These are phyloP conservation scores for Monosporozyma solicola DNA, from an alignment of 805 yeast genomes.

Conservation along the genomic window DNA sequence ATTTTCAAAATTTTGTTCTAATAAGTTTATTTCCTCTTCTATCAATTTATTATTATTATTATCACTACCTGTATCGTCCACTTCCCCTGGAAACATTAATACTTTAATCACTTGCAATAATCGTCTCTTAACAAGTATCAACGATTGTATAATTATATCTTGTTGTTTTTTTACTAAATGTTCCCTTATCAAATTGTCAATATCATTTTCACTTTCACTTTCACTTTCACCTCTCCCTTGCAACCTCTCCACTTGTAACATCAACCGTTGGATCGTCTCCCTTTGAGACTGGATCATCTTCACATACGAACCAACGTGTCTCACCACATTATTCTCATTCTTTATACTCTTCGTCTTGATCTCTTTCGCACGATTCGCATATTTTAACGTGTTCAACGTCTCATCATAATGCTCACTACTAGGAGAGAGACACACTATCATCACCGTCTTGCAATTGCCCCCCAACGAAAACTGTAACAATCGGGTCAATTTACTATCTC, in stretches of 20 bases:
- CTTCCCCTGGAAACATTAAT: too few relatives aligned
- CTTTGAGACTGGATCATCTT: conserved; percentile 78
- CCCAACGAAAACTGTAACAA: conserved; percentile 82
- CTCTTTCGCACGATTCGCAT: conserved; percentile 86
- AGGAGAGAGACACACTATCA: conserved; percentile 93
- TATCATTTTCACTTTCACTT: not conserved
- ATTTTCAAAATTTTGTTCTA: not conserved
- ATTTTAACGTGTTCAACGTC: conserved; percentile 80
- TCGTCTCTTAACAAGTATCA: conserved; percentile 32
- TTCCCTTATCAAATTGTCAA: conserved; percentile 7
- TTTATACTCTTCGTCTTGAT: conserved; percentile 72
- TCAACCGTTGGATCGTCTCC: conserved; percentile 59
- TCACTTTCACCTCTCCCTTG: not conserved
- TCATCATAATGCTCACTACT: conserved; percentile 85
- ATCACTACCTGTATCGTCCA: too few relatives aligned
- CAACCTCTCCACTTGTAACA: conserved; percentile 16
- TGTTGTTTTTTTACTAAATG: conserved; percentile 31
- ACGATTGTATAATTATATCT: conserved; percentile 34
- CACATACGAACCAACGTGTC: conserved; percentile 79
- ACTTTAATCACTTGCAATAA: conserved; percentile 36
- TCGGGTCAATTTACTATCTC: conserved; percentile 86
- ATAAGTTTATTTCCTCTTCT: not conserved
- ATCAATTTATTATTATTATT: too few relatives aligned
- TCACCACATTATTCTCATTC: conserved; percentile 64
- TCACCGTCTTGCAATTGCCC: conserved; percentile 89